Evolutionary conservation across 768 basidiomycete species (phyloP).

Genomic region (Panellus pusillus): DNA sequence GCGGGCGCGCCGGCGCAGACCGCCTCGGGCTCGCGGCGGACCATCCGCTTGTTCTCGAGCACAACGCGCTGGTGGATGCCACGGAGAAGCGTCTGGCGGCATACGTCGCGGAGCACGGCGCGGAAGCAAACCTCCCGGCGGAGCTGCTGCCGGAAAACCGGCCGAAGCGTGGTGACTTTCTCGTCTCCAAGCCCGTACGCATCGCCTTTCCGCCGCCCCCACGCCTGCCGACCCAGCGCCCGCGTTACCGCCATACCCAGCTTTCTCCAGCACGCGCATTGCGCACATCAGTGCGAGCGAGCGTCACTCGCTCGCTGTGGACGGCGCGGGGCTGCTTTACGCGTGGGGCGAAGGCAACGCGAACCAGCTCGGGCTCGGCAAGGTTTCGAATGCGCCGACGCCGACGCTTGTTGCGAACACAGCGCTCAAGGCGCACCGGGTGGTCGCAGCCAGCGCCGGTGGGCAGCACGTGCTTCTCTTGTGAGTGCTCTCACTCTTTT

Average conservation of each 20-base stretch:
- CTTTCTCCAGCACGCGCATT: constrained; percentile 14
- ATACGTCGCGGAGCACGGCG: too few relatives aligned
- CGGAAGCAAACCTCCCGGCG: not conserved
- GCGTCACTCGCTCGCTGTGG: constrained; percentile 18
- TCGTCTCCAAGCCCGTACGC: constrained; percentile 12
- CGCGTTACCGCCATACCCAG: not conserved
- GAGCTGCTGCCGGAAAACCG: not conserved
- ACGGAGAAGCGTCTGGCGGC: not conserved
- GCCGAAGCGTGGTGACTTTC: constrained; percentile 8
- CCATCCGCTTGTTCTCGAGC: constrained; percentile 8
- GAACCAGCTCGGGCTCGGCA: constrained; percentile 19
- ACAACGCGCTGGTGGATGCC: not conserved
- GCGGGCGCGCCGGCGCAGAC: constrained; percentile 15
- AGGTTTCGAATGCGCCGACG: constrained; percentile 11
- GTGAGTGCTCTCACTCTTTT: constrained; percentile 3
- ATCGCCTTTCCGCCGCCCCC: constrained; percentile 18
- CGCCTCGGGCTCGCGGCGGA: constrained; percentile 18
- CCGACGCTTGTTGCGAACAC: constrained; percentile 17
- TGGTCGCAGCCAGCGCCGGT: constrained; percentile 8
- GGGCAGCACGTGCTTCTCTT: constrained; percentile 15
- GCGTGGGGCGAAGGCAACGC: constrained; percentile 21
- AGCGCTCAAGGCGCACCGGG: constrained; percentile 6
- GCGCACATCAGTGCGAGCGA: constrained; percentile 11
- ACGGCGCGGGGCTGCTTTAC: constrained; percentile 9
- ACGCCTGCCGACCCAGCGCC: constrained; percentile 6